Evolutionary conservation across 345 rosid species (phyloP).

Genomic region (Physaria fendleri): DNA sequence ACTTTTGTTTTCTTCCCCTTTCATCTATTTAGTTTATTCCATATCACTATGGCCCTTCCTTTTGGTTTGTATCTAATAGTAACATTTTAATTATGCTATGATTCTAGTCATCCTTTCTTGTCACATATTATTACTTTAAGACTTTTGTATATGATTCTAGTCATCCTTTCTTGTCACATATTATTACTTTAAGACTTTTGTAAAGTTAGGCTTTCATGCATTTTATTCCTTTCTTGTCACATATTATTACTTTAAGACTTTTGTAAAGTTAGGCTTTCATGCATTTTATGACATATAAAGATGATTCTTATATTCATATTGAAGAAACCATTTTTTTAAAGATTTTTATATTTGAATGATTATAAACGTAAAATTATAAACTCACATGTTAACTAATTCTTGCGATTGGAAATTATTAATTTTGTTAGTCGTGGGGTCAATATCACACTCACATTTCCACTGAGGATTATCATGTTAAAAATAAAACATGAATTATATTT

Average conservation of each 20-base stretch:
- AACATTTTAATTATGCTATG: not conserved
- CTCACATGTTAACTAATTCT: not conserved
- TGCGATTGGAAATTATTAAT: not conserved
- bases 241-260: not conserved
- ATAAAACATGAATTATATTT: too few species aligned
- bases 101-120: constrained; percentile 11
- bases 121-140: not conserved
- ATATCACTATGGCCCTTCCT: not conserved
- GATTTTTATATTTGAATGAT: not conserved
- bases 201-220: constrained; percentile 4
- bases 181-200: constrained; percentile 1
- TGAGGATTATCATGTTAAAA: too few species aligned
- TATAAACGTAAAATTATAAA: not conserved
- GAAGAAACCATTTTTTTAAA: not conserved
- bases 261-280: not conserved
- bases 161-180: constrained; percentile 1
- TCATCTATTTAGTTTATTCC: not conserved
- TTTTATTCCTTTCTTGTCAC: constrained; percentile 10
- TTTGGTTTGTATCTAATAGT: not conserved
- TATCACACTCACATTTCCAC: too few species aligned
- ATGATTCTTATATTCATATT: constrained; percentile 5
- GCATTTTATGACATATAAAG: not conserved
- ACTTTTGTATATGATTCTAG: constrained; percentile 12
- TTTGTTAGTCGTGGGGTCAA: too few species aligned
- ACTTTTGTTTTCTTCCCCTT: not conserved